Evolutionary conservation across 2,329 filamentous ascomycete genomes (phyloP).

Genomic region (Neocucurbitaria cava): DNA sequence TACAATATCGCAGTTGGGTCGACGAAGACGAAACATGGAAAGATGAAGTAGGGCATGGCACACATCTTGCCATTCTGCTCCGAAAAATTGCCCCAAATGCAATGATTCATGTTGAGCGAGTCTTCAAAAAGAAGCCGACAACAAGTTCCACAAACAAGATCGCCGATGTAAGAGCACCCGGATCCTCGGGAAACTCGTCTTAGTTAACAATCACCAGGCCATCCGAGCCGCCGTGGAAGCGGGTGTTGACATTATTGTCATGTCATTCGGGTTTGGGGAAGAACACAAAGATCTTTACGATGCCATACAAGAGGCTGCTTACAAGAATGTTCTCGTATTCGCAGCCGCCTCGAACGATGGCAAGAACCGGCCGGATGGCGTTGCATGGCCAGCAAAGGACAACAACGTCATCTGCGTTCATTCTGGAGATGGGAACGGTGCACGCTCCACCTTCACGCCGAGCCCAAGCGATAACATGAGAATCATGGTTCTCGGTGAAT

Average conservation of each 20-base stretch:
- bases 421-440: background rate
- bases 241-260: slow-evolving; percentile 10
- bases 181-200: background rate
- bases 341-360: slow-evolving; percentile 11
- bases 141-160: background rate
- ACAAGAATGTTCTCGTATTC: slow-evolving; percentile 1
- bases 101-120: background rate
- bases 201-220: background rate
- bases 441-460: background rate
- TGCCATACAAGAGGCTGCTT: slow-evolving; percentile 2
- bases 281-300: background rate
- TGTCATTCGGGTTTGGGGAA: slow-evolving; percentile 8
- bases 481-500: slow-evolving; percentile 1
- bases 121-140: background rate
- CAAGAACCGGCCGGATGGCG: background rate
- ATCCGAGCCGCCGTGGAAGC: slow-evolving; percentile 4
- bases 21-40: background rate
- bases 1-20: background rate
- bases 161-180: background rate
- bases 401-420: slow-evolving; percentile 3
- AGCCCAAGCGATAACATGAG: background rate
- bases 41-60: slow-evolving; percentile 2
- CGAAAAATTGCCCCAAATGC: background rate
- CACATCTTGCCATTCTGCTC: background rate
- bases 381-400: slow-evolving; percentile 5